Conservation (phyloP, 192 early-diverging fungal genomes). For the Coemansia sp. region DNA sequence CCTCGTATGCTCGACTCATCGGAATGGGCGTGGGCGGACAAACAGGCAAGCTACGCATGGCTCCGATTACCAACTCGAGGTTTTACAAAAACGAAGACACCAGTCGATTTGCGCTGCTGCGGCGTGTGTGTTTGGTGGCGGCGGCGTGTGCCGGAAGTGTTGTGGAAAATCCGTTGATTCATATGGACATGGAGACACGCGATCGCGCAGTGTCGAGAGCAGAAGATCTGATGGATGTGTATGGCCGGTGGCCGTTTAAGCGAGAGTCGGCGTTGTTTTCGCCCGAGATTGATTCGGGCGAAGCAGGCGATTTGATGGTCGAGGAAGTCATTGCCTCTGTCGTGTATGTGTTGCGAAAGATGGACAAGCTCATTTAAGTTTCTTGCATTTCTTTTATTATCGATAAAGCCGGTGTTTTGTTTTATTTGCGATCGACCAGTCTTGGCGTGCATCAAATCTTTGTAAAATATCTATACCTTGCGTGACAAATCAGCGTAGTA, state of each 20-base stretch:
- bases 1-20: slow-evolving; percentile 10
- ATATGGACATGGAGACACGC: slow-evolving; percentile 77
- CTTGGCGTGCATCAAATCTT: too few species aligned
- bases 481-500: slow-evolving; percentile 60
- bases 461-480: slow-evolving; percentile 4
- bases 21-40: slow-evolving; percentile 48
- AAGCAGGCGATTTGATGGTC: slow-evolving; percentile 55
- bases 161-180: slow-evolving; percentile 89
- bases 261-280: slow-evolving; percentile 58
- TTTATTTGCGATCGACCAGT: too few species aligned
- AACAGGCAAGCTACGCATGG: slow-evolving; percentile 22
- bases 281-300: slow-evolving; percentile 54
- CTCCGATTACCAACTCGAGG: slow-evolving; percentile 26
- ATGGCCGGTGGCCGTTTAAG: slow-evolving; percentile 71
- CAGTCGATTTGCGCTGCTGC: slow-evolving; percentile 56
- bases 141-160: slow-evolving; percentile 97
- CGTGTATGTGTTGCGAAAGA: slow-evolving; percentile 82
- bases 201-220: slow-evolving; percentile 86
- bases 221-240: slow-evolving; percentile 87
- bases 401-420: not conserved
- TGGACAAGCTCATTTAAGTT: slow-evolving; percentile 74
- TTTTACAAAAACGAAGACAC: slow-evolving; percentile 36
- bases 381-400: not conserved
- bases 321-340: slow-evolving; percentile 74
- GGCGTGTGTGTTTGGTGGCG: slow-evolving; percentile 87